These are phyloP conservation scores for Thalassiosira hispida DNA, from an alignment of 352 stramenopile genomes.

Conservation along the genomic window DNA sequence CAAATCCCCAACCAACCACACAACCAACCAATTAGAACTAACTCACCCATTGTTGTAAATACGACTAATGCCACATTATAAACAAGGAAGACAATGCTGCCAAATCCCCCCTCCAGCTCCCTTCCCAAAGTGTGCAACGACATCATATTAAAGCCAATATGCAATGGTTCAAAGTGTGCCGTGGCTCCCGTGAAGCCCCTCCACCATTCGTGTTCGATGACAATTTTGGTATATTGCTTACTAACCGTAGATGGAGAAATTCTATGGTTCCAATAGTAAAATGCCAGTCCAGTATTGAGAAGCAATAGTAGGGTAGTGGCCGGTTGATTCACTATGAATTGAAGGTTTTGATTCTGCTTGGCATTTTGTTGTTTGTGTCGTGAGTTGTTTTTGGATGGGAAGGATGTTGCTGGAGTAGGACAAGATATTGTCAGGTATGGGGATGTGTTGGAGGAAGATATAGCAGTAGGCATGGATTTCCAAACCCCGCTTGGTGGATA, in stretches of 20 bases:
- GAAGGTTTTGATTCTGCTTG: conserved; percentile 54
- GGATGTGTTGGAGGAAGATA: conserved; percentile 8
- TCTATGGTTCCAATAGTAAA: conserved; percentile 72
- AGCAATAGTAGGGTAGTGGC: conserved; percentile 52
- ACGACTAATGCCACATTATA: conserved; percentile 76
- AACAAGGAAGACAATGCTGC: conserved; percentile 64
- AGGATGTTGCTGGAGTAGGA: conserved; percentile 13
- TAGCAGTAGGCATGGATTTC: not conserved
- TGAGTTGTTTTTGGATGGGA: not conserved
- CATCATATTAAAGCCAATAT: conserved; percentile 82
- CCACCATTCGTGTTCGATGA: conserved; percentile 66
- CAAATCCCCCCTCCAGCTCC: conserved; percentile 60
- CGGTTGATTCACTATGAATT: conserved; percentile 47
- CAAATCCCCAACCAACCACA: too few relatives aligned
- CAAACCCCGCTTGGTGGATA: too few relatives aligned
- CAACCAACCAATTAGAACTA: too few relatives aligned
- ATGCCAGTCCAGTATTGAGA: conserved; percentile 66
- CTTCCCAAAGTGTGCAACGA: conserved; percentile 61
- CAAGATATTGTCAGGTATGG: conserved; percentile 26
- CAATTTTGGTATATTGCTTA: conserved; percentile 61
- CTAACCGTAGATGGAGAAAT: conserved; percentile 52
- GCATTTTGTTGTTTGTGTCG: conserved; percentile 40
- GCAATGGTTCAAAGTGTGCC: conserved; percentile 80
- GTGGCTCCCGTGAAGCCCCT: conserved; percentile 61
- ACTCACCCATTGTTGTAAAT: conserved; percentile 54